These are phyloP conservation scores for Tuber magnatum DNA, from an alignment of 495 filamentous ascomycete species.

Conservation along the genomic window DNA sequence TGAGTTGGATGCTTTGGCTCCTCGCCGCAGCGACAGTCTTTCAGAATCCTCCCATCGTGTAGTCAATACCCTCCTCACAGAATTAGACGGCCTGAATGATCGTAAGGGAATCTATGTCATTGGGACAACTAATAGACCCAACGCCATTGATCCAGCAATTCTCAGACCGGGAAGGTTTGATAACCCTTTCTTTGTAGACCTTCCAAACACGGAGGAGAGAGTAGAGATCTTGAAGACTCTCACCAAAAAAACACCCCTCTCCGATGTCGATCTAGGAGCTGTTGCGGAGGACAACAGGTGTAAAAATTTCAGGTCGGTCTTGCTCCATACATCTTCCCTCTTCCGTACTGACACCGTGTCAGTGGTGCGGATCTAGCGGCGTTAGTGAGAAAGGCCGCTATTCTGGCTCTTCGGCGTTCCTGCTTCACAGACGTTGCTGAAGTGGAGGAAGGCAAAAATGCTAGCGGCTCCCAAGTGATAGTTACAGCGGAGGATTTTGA, in stretches of 20 bases:
- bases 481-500: conserved; percentile 72
- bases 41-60: conserved; percentile 80
- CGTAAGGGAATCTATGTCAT: conserved; percentile 88
- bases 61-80: conserved; percentile 94
- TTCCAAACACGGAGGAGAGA: conserved; percentile 70
- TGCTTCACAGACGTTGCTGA: conserved; percentile 36
- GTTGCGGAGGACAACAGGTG: conserved; percentile 63
- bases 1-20: conserved; percentile 87
- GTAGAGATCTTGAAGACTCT: conserved; percentile 79
- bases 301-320: conserved; percentile 59
- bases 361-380: conserved; percentile 76
- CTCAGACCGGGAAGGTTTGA: conserved; percentile 84
- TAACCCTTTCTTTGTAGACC: conserved; percentile 80
- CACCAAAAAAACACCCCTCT: conserved; percentile 55
- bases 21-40: conserved; percentile 69
- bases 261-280: conserved; percentile 46
- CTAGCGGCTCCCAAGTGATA: conserved; percentile 7
- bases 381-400: conserved; percentile 52
- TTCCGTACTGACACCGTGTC: background rate
- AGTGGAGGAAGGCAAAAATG: conserved; percentile 22
- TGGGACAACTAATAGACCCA: conserved; percentile 88
- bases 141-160: conserved; percentile 96
- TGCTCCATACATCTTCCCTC: background rate
- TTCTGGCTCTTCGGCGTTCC: conserved; percentile 33
- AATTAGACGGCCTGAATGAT: conserved; percentile 78